Evolutionary conservation across 2,329 filamentous ascomycete species (phyloP).

Genomic region (Coniochaeta hoffmannii): DNA sequence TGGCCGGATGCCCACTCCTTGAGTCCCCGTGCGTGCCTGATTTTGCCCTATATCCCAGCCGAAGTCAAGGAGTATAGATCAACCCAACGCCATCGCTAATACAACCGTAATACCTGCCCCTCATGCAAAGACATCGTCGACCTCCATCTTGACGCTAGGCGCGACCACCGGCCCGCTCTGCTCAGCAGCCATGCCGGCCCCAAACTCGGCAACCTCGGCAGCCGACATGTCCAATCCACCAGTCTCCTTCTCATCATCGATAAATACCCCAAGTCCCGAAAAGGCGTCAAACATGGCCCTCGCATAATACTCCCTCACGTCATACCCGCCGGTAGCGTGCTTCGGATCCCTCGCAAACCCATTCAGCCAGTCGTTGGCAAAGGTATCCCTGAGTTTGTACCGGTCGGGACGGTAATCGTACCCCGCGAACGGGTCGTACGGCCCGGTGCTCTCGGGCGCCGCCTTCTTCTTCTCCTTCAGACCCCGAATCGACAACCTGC

Average conservation of each 20-base stretch:
- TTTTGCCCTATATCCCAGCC: neutral
- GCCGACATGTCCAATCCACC: slow-evolving; percentile 23
- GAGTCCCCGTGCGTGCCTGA: too few relatives aligned
- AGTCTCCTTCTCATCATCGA: slow-evolving; percentile 65
- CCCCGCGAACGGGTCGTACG: slow-evolving; percentile 86
- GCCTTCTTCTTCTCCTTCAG: slow-evolving; percentile 55
- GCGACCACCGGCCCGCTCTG: slow-evolving; percentile 13
- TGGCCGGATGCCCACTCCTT: too few relatives aligned
- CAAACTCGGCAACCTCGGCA: slow-evolving; percentile 25
- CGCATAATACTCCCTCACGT: slow-evolving; percentile 71
- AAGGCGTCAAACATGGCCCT: slow-evolving; percentile 84
- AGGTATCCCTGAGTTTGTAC: slow-evolving; percentile 56
- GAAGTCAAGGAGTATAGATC: neutral
- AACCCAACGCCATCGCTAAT: slow-evolving; percentile 1
- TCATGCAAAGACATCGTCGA: slow-evolving; percentile 37
- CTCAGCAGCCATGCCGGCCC: slow-evolving; percentile 21
- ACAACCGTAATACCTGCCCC: slow-evolving; percentile 2
- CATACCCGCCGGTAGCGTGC: slow-evolving; percentile 75
- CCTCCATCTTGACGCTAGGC: slow-evolving; percentile 33
- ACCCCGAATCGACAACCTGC: slow-evolving; percentile 63
- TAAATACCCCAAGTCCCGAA: slow-evolving; percentile 77
- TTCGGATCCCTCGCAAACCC: slow-evolving; percentile 56
- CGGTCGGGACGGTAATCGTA: slow-evolving; percentile 61
- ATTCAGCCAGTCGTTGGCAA: slow-evolving; percentile 49
- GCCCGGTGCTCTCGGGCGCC: slow-evolving; percentile 44